A percentile compares a stretch with the other conserved stretches of the same genome.
Evolutionary conservation across 805 yeast genomes (phyloP).

Genomic region (Cyberlindnera suaveolens): DNA sequence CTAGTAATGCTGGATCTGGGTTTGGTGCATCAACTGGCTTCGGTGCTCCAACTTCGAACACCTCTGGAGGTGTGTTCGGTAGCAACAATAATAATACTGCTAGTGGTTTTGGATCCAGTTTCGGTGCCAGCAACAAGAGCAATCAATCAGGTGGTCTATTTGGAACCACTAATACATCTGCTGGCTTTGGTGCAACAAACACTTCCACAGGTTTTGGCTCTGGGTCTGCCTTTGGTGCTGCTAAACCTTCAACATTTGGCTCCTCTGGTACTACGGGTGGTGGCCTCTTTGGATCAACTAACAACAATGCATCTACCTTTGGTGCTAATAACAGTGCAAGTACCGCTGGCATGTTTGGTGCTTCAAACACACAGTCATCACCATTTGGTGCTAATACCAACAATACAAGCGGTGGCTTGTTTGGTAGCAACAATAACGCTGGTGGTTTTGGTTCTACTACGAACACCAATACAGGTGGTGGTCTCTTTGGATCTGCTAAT

Average conservation of each 20-base stretch:
- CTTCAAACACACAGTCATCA: conserved; percentile 3
- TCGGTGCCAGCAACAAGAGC: conserved; percentile 25
- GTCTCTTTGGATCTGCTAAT: conserved; percentile 6
- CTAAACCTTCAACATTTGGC: conserved; percentile 8
- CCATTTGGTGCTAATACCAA: conserved; percentile 7
- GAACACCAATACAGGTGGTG: conserved; percentile 13
- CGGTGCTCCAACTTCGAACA: conserved; percentile 10
- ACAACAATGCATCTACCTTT: conserved; percentile 24
- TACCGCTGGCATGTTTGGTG: conserved; percentile 4
- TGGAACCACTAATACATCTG: conserved; percentile 6
- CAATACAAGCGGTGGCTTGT: conserved; percentile 1
- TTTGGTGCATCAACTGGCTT: conserved; percentile 17
- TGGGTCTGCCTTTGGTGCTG: conserved; percentile 27
- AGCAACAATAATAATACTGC: conserved; percentile 19
- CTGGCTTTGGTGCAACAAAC: conserved; percentile 21
- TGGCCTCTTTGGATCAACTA: conserved; percentile 37
- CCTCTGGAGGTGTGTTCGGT: conserved; percentile 30
- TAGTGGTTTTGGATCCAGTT: conserved; percentile 20
- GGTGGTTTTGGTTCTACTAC: conserved; percentile 17
- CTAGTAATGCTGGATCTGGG: conserved; percentile 18
- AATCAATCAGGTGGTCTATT: conserved; percentile 22
- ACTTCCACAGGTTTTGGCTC: conserved; percentile 10
- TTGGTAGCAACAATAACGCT: conserved; percentile 12
- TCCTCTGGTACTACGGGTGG: conserved; percentile 22
- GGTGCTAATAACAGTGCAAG: conserved; percentile 21